A percentile compares a stretch with the other conserved stretches of the same genome.
phyloP scores from a whole-genome alignment of 2,329 filamentous ascomycete species.

The Annulohypoxylon truncatum region DNA sequence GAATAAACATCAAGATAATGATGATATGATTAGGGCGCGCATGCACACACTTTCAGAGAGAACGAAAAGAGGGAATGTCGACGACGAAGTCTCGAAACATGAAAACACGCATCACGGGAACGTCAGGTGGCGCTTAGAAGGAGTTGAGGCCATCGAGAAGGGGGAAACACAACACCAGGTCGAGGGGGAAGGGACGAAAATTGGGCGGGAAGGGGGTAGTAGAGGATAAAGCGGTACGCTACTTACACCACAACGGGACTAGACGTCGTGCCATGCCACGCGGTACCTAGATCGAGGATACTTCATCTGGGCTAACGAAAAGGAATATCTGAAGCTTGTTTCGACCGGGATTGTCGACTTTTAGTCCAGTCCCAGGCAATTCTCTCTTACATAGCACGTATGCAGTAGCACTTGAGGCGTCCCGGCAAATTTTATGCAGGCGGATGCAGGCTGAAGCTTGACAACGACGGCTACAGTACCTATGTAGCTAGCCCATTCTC shows the following conservation, averaged over 20 bases:
- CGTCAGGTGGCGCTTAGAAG: conserved; percentile 38
- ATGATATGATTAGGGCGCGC: conserved; percentile 25
- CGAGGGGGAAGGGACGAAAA: conserved; percentile 5
- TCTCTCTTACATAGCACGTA: conserved; percentile 8
- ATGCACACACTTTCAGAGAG: conserved; percentile 32
- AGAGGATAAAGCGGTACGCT: conserved; percentile 23
- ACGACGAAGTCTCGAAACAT: conserved; percentile 37
- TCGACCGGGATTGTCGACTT: conserved; percentile 30
- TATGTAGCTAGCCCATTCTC: conserved; percentile 9
- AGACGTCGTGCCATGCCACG: conserved; percentile 31
- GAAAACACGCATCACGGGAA: conserved; percentile 36
- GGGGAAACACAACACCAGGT: conserved; percentile 32
- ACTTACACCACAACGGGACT: conserved; percentile 5
- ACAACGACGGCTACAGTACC: not conserved
- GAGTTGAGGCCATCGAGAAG: conserved; percentile 39
- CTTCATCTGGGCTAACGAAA: not conserved
- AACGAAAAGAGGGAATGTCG: conserved; percentile 39
- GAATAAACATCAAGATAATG: conserved; percentile 34
- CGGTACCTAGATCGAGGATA: conserved; percentile 31
- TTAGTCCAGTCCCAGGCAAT: conserved; percentile 11
- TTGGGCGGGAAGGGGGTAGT: conserved; percentile 9
- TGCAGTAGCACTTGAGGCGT: conserved; percentile 3
- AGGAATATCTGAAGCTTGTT: conserved; percentile 36
- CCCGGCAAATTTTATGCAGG: conserved; percentile 33
- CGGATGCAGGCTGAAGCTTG: conserved; percentile 26